These are phyloP conservation scores for Tetrapisispora phaffii DNA, from an alignment of 805 yeast species.

Conservation along the genomic window DNA sequence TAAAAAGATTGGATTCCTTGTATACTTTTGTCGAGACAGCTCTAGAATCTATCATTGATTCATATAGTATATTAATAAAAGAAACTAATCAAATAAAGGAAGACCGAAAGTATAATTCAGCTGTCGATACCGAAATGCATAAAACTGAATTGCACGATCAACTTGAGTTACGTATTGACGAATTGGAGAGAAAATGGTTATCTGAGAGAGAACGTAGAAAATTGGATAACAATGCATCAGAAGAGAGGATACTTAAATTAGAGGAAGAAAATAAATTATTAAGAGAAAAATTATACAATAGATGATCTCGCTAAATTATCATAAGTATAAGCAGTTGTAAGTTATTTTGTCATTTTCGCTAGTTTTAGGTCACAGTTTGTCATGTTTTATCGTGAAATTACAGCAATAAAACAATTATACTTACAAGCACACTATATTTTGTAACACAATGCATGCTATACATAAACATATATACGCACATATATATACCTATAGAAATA, in stretches of 20 bases:
- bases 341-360: too few species aligned
- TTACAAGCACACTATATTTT: background rate
- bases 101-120: constrained; percentile 4
- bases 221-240: constrained; percentile 49
- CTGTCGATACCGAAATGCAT: background rate
- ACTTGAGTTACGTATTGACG: constrained; percentile 45
- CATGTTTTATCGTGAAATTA: too few species aligned
- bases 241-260: constrained; percentile 40
- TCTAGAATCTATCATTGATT: constrained; percentile 45
- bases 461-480: background rate
- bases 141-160: constrained; percentile 26
- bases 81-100: constrained; percentile 6
- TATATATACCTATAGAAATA: background rate
- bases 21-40: constrained; percentile 53
- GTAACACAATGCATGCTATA: constrained; percentile 2
- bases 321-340: too few species aligned
- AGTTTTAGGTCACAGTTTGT: too few species aligned
- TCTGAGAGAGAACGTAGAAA: constrained; percentile 61
- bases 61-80: constrained; percentile 32
- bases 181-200: constrained; percentile 55
- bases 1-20: constrained; percentile 34
- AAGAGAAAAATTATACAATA: constrained; percentile 19
- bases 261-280: constrained; percentile 45
- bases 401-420: background rate
- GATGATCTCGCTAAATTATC: background rate